Evolutionary conservation across 352 stramenopile genomes (phyloP).

Genomic region (Phytophthora fragariaefolia): DNA sequence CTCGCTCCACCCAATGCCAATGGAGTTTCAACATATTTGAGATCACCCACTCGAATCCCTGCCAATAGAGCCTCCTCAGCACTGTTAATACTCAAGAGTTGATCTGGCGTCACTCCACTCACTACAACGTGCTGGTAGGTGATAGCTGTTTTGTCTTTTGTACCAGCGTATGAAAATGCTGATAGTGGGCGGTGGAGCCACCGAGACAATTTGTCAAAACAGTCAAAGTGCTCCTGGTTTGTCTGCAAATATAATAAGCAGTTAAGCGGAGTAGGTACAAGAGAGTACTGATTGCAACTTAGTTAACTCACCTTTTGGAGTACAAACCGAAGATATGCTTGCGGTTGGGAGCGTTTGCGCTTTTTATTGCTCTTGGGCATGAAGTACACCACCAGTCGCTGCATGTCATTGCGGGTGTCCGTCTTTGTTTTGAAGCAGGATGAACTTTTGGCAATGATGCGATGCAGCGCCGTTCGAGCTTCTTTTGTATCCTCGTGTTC

Average conservation of each 20-base stretch:
- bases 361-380: slow-evolving; percentile 69
- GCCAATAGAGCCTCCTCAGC: slow-evolving; percentile 8
- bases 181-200: slow-evolving; percentile 52
- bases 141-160: slow-evolving; percentile 80
- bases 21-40: slow-evolving; percentile 57
- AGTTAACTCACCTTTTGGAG: slow-evolving; percentile 59
- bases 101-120: slow-evolving; percentile 48
- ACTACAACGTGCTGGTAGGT: slow-evolving; percentile 74
- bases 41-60: slow-evolving; percentile 50
- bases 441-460: slow-evolving; percentile 61
- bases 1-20: slow-evolving; percentile 59
- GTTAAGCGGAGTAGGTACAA: background rate
- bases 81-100: slow-evolving; percentile 51
- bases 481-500: slow-evolving; percentile 71
- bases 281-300: background rate
- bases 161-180: slow-evolving; percentile 70
- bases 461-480: slow-evolving; percentile 63
- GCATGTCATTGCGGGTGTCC: slow-evolving; percentile 45
- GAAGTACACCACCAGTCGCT: slow-evolving; percentile 68
- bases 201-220: slow-evolving; percentile 63
- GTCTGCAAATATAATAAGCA: slow-evolving; percentile 35
- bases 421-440: slow-evolving; percentile 74
- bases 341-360: slow-evolving; percentile 66
- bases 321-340: slow-evolving; percentile 68
- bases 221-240: slow-evolving; percentile 78